phyloP scores from a whole-genome alignment of 176 grass and related monocot species.

The Triticum aestivum region IWGSC_CS_RefSeq_v2.1 NC_057802.1:465590778-465591277 shows the following conservation, averaged over 20 bases:
- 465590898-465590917: not conserved
- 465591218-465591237: not conserved
- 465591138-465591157: not conserved
- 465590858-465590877: not conserved
- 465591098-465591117: not conserved
- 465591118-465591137: not conserved
- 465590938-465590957: not conserved
- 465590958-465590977: constrained; percentile 6
- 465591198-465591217: constrained; percentile 11
- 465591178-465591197: not conserved
- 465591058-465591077: not conserved
- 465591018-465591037: not conserved
- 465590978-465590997: not conserved
- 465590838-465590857: constrained; percentile 16
- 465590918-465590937: not conserved
- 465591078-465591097: not conserved
- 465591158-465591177: not conserved
- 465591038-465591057: not conserved
- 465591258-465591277: constrained; percentile 1
- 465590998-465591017: not conserved
- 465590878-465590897: not conserved
- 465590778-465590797: not conserved
- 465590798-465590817: constrained; percentile 6
- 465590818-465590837: not conserved
- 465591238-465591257: not conserved